These are phyloP conservation scores for Mentha longifolia DNA, from an alignment of 257 asterid species.

Conservation along the genomic window DNA sequence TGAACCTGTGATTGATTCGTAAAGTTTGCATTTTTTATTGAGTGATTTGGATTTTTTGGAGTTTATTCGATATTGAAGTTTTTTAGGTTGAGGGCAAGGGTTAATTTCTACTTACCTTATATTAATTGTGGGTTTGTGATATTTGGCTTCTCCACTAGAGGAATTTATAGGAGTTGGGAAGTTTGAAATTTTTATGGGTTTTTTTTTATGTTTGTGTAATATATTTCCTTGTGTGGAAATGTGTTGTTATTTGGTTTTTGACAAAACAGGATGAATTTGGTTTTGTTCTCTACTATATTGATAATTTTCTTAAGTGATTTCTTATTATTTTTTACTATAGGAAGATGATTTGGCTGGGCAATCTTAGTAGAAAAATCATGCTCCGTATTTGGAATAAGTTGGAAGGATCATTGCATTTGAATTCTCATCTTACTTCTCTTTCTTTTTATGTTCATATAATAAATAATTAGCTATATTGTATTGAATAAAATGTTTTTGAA, in stretches of 20 bases:
- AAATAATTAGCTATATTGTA: not conserved
- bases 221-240: conserved; percentile 14
- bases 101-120: not conserved
- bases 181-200: not conserved
- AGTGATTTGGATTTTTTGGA: not conserved
- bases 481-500: not conserved
- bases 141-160: conserved; percentile 4
- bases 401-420: not conserved
- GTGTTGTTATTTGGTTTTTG: conserved; percentile 5
- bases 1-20: not conserved
- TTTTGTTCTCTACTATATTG: not conserved
- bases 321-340: not conserved
- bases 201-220: not conserved
- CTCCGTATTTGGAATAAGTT: not conserved
- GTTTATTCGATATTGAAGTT: not conserved
- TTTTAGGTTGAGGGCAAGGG: conserved; percentile 1
- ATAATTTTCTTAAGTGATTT: not conserved
- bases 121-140: conserved; percentile 6
- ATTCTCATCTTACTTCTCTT: not conserved
- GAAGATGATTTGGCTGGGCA: not conserved
- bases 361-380: not conserved
- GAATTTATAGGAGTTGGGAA: conserved; percentile 3
- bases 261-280: not conserved
- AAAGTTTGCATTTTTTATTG: conserved; percentile 1
- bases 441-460: not conserved